A percentile compares a stretch with the other conserved stretches of the same genome.
phyloP scores from a whole-genome alignment of 2,329 filamentous ascomycete species.

The Hypomyces rosellus region DNA sequence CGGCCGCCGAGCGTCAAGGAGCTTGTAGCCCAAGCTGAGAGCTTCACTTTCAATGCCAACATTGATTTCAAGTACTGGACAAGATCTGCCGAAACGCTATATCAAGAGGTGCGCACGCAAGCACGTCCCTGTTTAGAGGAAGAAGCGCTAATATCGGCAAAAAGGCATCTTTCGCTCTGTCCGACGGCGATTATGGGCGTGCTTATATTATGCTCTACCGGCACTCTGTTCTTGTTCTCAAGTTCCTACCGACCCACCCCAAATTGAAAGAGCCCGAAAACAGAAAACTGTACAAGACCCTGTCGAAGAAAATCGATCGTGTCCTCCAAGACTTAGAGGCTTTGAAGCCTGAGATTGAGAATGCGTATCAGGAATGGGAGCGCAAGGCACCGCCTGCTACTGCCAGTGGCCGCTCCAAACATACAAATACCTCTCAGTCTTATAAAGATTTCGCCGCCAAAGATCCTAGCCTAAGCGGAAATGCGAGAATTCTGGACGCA shows the following conservation, averaged over 20 bases:
- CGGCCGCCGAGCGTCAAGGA: conserved; percentile 66
- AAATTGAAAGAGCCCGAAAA: conserved; percentile 62
- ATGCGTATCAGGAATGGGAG: conserved; percentile 62
- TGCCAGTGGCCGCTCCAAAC: background rate
- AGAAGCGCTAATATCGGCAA: conserved; percentile 15
- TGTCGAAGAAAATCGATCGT: conserved; percentile 43
- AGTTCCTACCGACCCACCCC: conserved; percentile 69
- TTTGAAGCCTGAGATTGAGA: conserved; percentile 72
- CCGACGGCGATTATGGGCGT: conserved; percentile 78
- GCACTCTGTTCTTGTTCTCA: conserved; percentile 77
- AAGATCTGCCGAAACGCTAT: conserved; percentile 69
- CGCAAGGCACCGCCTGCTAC: conserved; percentile 37
- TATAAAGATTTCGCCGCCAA: conserved; percentile 45
- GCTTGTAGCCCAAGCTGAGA: conserved; percentile 66
- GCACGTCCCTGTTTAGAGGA: background rate
- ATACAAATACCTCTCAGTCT: background rate
- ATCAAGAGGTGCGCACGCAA: conserved; percentile 60
- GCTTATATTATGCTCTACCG: conserved; percentile 89
- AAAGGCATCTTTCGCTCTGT: conserved; percentile 77
- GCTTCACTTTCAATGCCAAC: conserved; percentile 73
- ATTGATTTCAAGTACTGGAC: conserved; percentile 78
- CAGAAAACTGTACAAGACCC: conserved; percentile 52
- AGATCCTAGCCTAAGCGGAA: conserved; percentile 56
- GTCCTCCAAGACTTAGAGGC: conserved; percentile 68
- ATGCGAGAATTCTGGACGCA: conserved; percentile 58